Evolutionary conservation across 805 yeast species (phyloP), one percentile per base, ranked within the genome.

Genomic region (Candida ovalis): DNA sequence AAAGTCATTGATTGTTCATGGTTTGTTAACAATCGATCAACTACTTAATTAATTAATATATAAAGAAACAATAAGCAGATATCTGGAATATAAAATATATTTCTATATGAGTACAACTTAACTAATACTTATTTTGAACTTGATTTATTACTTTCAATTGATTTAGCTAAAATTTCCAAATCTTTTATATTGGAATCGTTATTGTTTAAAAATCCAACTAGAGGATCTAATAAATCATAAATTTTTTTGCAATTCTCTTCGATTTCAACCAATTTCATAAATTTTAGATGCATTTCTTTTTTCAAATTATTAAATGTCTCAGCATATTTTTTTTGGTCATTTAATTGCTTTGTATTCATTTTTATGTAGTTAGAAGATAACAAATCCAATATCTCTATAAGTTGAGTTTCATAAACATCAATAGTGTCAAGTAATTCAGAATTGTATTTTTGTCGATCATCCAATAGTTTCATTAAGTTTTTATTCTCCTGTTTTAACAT

Each of bases 371-470:
- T 46, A 9, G 32, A 27, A 5, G 58, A 47, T 32, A 61, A 46
- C 3, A 38, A 23, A 4, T 46, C 39, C 40, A 56, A 38, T 13
- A 60, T 50, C 19, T 51, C 41, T 23, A 54, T 35, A 25, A 61
- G 33, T 4, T 43, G 43, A 13, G 35, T 30, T 44, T 61, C 63
- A 28, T 57, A 58, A 6, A 46, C 33, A 9, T 46, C 53, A 10
- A 61, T 44, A 1, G 62, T 51, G 9, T 47, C 42, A 3, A 51
- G 36, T 3, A 61, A 43, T 22, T 58, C 58, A 4, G 36, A 9
- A 40, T 61, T 61, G 43, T 60, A 61, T 3, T 9, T 17, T 27
- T 45, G 35, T 27, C 59, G 47, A 15, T 54, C 57, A 7, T 39
- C 36, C 25, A 60, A 41, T 24, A 57, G 32, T 15, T 39, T 42